These are phyloP conservation scores for Sedum album DNA, from an alignment of 164 flowering plant genomes.

Conservation along the genomic window DNA sequence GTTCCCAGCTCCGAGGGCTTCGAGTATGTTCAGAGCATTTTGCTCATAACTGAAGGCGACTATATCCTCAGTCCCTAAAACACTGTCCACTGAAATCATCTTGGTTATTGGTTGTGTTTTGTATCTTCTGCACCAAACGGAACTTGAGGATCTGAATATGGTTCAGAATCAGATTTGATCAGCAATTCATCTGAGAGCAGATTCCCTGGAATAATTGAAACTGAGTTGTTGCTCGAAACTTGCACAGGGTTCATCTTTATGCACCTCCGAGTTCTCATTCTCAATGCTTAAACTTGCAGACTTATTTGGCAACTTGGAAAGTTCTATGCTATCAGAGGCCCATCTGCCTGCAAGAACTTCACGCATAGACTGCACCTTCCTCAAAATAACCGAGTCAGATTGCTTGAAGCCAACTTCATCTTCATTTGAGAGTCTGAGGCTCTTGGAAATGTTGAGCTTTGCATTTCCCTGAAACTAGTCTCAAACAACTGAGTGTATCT, in stretches of 20 bases:
- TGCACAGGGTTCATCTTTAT: not conserved
- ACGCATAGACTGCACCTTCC: not conserved
- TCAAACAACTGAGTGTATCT: conserved; percentile 4
- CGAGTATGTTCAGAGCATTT: not conserved
- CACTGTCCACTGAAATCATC: not conserved
- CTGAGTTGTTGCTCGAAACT: not conserved
- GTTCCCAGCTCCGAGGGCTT: not conserved
- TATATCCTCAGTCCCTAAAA: not conserved
- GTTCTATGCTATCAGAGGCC: not conserved
- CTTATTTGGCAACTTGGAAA: not conserved
- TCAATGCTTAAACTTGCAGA: not conserved
- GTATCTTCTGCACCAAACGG: not conserved
- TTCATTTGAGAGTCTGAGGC: conserved; percentile 3
- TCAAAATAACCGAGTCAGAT: not conserved
- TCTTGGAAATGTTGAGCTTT: no score
- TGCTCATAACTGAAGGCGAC: not conserved
- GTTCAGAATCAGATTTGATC: not conserved
- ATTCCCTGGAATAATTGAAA: not conserved
- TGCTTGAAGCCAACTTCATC: not conserved
- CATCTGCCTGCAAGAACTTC: not conserved
- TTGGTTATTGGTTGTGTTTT: not conserved
- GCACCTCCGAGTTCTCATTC: not conserved
- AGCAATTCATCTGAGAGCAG: not conserved
- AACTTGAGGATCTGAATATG: not conserved
- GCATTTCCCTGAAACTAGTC: not conserved